Percentiles rank a stretch among this genome's conserved stretches.
These are phyloP conservation scores for Jatropha curcas DNA, from an alignment of 345 rosid species.

Conservation along the genomic window DNA sequence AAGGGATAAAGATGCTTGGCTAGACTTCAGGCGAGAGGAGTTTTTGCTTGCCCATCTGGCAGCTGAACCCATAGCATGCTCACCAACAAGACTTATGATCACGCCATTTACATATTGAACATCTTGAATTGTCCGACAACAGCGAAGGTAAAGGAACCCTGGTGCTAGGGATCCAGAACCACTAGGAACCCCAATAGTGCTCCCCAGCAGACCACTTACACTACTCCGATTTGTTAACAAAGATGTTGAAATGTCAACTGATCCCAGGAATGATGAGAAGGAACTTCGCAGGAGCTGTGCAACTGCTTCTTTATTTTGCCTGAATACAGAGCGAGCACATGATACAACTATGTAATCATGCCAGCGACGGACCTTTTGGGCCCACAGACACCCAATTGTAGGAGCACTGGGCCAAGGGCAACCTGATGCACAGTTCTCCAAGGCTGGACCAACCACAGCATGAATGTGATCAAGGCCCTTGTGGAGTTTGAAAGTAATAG, in stretches of 20 bases:
- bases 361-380: constrained; percentile 68
- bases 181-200: constrained; percentile 27
- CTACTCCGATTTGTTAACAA: constrained; percentile 39
- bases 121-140: constrained; percentile 47
- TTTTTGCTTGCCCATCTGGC: constrained; percentile 27
- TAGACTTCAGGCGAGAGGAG: constrained; percentile 40
- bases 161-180: constrained; percentile 43
- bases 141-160: constrained; percentile 60
- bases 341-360: constrained; percentile 56
- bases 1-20: constrained; percentile 44
- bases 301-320: constrained; percentile 50
- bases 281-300: constrained; percentile 60
- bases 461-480: constrained; percentile 50
- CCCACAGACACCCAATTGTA: constrained; percentile 63
- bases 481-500: constrained; percentile 65
- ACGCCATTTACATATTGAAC: constrained; percentile 37
- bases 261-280: constrained; percentile 56
- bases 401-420: constrained; percentile 56
- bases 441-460: constrained; percentile 62
- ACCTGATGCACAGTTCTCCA: constrained; percentile 56
- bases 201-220: constrained; percentile 50
- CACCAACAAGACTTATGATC: constrained; percentile 49
- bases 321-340: constrained; percentile 54
- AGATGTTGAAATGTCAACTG: constrained; percentile 25
- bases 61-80: constrained; percentile 47